Conservation (phyloP, 148 eudicot species). For the Cornus florida region DNA sequence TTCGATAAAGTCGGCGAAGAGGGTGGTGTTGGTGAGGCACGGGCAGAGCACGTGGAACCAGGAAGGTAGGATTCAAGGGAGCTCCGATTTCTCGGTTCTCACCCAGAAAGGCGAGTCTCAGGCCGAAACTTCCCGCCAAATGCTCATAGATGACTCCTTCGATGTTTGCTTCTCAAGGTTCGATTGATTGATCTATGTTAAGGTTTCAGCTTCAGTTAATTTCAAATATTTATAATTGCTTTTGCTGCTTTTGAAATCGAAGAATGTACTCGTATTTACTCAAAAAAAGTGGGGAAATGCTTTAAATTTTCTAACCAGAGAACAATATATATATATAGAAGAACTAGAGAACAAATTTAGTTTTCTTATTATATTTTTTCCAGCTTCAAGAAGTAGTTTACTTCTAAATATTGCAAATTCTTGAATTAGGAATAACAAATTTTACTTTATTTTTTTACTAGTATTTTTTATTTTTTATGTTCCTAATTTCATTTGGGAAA, state of each 20-base stretch:
- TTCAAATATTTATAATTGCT: no score
- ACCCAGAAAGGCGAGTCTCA: slow-evolving; percentile 83
- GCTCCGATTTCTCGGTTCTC: slow-evolving; percentile 81
- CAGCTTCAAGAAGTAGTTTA: no score
- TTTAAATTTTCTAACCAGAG: neutral
- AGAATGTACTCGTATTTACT: neutral
- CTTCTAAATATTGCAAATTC: no score
- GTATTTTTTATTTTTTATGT: no score
- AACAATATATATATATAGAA: no score
- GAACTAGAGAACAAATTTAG: no score
- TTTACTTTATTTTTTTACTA: neutral
- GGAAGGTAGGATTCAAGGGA: slow-evolving; percentile 93
- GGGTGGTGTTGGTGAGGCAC: slow-evolving; percentile 90
- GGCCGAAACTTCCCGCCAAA: slow-evolving; percentile 80
- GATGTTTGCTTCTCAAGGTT: slow-evolving; percentile 91
- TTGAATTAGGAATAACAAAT: no score
- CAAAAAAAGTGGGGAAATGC: no score
- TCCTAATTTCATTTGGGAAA: no score
- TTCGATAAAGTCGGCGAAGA: slow-evolving; percentile 61
- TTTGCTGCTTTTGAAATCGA: no score
- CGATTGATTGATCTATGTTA: neutral
- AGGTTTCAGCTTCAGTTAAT: no score
- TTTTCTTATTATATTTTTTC: no score
- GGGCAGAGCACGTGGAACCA: slow-evolving; percentile 99
- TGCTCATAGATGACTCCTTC: slow-evolving; percentile 79